Evolutionary conservation across 352 stramenopile species (phyloP), one percentile per base, ranked within the genome.

Genomic region (Sclerospora graminicola): DNA sequence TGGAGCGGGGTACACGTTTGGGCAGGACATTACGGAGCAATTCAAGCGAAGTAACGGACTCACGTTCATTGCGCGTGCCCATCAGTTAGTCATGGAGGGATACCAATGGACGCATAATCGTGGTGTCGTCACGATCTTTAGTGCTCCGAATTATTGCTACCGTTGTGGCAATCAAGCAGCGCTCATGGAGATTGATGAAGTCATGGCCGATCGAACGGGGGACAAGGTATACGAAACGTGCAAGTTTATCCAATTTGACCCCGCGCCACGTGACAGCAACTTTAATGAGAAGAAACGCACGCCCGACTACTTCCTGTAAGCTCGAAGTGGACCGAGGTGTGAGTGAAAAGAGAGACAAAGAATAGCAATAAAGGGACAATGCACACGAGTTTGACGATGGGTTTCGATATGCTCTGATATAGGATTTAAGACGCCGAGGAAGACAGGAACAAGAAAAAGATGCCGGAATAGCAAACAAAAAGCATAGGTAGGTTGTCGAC

Each of bases 111-210:
- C n/a, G n/a, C n/a, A n/a, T n/a, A n/a, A n/a, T n/a, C n/a, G n/a
- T n/a, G n/a, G n/a, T n/a, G n/a, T n/a, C n/a, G n/a, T n/a, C n/a
- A n/a, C n/a, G n/a, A n/a, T n/a, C n/a, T n/a, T n/a, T n/a, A n/a
- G n/a, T n/a, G n/a, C n/a, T n/a, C n/a, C n/a, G n/a, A n/a, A n/a
- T n/a, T n/a, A n/a, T n/a, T n/a, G n/a, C n/a, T n/a, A n/a, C n/a
- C n/a, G n/a, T n/a, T n/a, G n/a, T n/a, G n/a, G n/a, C 15, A 98
- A 98, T 79, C 86, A 97, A 39, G 94, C 90, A 3, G 91, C 86
- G 26, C 87, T 97, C 57, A 88, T 97, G 72, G 89, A 97, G 61
- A 95, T 98, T 58, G 93, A 94, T 51, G 82, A 94, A 47, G 76
- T 89, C 59, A 92, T 91, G 76, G 60, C 60, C 45, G 81, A 92